phyloP scores from a whole-genome alignment of 2,329 filamentous ascomycete genomes.

The Venturia nashicola region DNA sequence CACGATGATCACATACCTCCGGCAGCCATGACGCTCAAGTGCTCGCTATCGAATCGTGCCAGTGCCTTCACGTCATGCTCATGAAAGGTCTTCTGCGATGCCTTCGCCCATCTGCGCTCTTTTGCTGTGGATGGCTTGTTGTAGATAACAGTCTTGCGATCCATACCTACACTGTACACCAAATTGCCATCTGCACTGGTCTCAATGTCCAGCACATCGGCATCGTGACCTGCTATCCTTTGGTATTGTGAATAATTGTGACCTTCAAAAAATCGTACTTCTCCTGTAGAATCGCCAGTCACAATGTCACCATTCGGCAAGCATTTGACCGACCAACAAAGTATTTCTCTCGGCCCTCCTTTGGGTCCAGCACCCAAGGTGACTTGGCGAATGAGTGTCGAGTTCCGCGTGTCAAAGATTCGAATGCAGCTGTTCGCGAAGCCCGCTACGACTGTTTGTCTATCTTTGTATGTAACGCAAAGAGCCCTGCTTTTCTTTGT shows the following conservation, averaged over 20 bases:
- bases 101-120: constrained; percentile 59
- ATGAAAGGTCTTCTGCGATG: constrained; percentile 79
- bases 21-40: constrained; percentile 77
- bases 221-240: constrained; percentile 72
- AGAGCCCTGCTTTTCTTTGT: constrained; percentile 81
- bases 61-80: constrained; percentile 92
- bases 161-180: constrained; percentile 85
- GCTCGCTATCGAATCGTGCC: constrained; percentile 74
- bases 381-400: constrained; percentile 66
- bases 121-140: constrained; percentile 37
- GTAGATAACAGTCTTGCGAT: constrained; percentile 76
- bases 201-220: constrained; percentile 82
- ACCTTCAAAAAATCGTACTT: constrained; percentile 87
- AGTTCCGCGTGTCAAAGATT: constrained; percentile 73
- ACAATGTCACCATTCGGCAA: constrained; percentile 81
- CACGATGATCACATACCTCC: constrained; percentile 54
- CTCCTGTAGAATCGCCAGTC: constrained; percentile 87
- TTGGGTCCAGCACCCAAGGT: constrained; percentile 68
- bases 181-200: constrained; percentile 67
- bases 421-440: constrained; percentile 96
- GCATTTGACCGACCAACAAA: constrained; percentile 89
- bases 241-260: constrained; percentile 84
- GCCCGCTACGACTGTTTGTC: constrained; percentile 71
- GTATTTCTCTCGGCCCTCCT: constrained; percentile 69
- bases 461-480: constrained; percentile 80